Percentiles rank a stretch among this genome's conserved stretches.
Evolutionary conservation across 2,329 filamentous ascomycete species (phyloP).

Genomic region (Epicoccum sorghinum): DNA sequence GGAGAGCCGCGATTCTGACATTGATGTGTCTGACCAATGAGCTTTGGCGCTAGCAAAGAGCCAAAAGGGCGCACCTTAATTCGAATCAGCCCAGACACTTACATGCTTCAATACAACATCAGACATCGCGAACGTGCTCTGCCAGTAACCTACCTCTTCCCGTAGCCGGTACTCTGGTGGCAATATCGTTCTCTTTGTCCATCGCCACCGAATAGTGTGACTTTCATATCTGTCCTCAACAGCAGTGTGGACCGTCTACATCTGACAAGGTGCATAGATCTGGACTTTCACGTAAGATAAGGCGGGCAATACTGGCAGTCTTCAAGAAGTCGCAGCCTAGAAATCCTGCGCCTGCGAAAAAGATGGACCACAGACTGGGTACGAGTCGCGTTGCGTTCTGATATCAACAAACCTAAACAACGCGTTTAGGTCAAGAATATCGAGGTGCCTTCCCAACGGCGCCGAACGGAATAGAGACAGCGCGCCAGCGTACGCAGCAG

Average conservation of each 20-base stretch:
- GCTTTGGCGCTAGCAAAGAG: conserved; percentile 4
- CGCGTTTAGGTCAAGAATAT: not conserved
- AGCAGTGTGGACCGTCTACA: not conserved
- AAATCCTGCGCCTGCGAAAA: not conserved
- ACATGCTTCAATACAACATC: not conserved
- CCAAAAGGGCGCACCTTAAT: not conserved
- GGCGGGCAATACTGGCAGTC: not conserved
- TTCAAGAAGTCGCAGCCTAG: not conserved
- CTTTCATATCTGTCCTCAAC: not conserved
- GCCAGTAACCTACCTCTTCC: not conserved
- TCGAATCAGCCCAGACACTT: no score
- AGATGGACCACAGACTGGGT: conserved; percentile 5
- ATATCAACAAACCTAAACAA: not conserved
- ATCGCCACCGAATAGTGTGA: not conserved
- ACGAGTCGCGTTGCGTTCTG: not conserved
- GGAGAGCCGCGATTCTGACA: not conserved
- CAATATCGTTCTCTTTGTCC: not conserved
- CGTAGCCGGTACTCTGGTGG: not conserved
- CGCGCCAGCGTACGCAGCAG: conserved; percentile 12
- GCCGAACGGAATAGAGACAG: not conserved
- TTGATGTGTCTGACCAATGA: not conserved
- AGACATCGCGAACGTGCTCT: not conserved
- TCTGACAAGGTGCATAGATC: not conserved
- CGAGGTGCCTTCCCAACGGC: not conserved
- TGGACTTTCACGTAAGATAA: not conserved